Evolutionary conservation across 129 eudicot genomes (phyloP).

Genomic region (Arctium lappa): DNA sequence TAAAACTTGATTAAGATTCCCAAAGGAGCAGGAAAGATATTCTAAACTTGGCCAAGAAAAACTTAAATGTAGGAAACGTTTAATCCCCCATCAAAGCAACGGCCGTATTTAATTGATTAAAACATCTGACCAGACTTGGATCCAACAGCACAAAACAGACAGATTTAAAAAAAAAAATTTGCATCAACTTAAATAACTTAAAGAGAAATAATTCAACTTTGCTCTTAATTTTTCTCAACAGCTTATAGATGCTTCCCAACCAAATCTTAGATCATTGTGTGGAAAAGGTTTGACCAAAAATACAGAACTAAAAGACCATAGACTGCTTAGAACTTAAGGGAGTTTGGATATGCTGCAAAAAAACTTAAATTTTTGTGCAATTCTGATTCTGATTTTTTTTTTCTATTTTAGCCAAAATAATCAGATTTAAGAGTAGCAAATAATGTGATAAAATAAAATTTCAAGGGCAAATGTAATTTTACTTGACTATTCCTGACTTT

Average conservation of each 20-base stretch:
- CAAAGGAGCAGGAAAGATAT: not conserved
- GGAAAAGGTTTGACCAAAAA: not conserved
- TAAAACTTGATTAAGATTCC: not conserved
- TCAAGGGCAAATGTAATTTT: not conserved
- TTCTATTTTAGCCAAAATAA: not conserved
- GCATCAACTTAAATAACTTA: not conserved
- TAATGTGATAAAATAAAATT: not conserved
- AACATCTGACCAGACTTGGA: not conserved
- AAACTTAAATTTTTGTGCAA: not conserved
- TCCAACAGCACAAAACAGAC: not conserved
- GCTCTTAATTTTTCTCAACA: no score
- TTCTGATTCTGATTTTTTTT: not conserved
- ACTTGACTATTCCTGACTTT: not conserved
- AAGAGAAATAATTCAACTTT: not conserved
- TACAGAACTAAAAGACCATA: not conserved
- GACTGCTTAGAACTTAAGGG: not conserved
- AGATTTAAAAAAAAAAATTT: not conserved
- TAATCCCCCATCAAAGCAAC: not conserved
- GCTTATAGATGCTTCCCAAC: not conserved
- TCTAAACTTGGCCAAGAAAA: not conserved
- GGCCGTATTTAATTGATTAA: not conserved
- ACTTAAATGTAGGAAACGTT: not conserved
- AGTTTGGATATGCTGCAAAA: not conserved
- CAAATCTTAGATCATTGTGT: not conserved
- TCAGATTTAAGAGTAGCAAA: not conserved